Percentiles rank a stretch among this genome's conserved stretches.
Evolutionary conservation across 441 rosid species (phyloP).

Genomic region (Kokia cookei): DNA sequence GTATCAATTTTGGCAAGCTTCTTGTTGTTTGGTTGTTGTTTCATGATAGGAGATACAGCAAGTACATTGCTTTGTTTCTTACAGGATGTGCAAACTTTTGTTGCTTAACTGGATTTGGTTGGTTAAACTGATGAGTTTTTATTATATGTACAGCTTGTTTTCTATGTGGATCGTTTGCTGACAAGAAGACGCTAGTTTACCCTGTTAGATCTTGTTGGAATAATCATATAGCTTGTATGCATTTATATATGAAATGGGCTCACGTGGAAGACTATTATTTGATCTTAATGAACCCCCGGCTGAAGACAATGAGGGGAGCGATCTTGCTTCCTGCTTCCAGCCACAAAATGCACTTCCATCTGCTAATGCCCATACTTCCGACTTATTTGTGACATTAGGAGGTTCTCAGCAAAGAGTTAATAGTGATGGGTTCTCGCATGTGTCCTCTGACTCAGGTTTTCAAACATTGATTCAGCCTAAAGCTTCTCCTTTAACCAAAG

Average conservation of each 20-base stretch:
- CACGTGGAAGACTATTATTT: constrained; percentile 75
- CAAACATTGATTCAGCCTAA: constrained; percentile 78
- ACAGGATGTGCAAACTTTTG: not conserved
- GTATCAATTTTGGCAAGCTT: not conserved
- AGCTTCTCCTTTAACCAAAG: constrained; percentile 27
- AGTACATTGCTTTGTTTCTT: not conserved
- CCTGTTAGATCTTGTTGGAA: constrained; percentile 16
- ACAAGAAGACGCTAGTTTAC: constrained; percentile 19
- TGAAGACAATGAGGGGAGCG: constrained; percentile 51
- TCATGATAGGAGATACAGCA: not conserved
- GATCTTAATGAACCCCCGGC: constrained; percentile 96
- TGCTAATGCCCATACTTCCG: constrained; percentile 35
- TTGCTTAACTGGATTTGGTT: not conserved
- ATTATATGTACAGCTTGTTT: constrained; percentile 15
- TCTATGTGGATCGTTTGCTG: constrained; percentile 26
- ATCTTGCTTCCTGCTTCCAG: constrained; percentile 35
- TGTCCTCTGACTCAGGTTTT: constrained; percentile 75
- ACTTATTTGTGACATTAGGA: constrained; percentile 41
- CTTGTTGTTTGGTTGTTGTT: not conserved
- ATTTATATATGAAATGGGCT: constrained; percentile 77
- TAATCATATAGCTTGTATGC: constrained; percentile 50
- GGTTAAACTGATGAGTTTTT: not conserved
- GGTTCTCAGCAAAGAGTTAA: constrained; percentile 41
- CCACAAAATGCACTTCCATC: constrained; percentile 59
- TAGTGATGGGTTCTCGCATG: constrained; percentile 64